A percentile compares a stretch with the other conserved stretches of the same genome.
phyloP scores from a whole-genome alignment of 257 asterid species.

The Solanum chaucha region DNA sequence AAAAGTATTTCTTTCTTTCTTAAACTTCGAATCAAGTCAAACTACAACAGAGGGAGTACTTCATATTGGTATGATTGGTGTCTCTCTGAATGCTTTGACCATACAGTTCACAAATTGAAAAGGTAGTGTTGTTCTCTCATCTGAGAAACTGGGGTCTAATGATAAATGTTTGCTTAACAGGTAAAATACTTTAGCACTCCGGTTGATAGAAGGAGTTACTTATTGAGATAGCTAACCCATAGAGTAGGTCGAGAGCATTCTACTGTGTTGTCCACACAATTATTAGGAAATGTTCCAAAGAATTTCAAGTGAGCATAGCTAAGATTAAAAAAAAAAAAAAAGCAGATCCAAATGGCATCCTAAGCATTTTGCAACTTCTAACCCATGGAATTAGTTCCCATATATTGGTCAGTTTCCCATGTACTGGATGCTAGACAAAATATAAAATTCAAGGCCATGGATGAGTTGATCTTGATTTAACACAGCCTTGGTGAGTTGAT shows the following conservation, averaged over 20 bases:
- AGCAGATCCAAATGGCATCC: neutral
- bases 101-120: neutral
- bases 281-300: neutral
- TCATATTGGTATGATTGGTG: neutral
- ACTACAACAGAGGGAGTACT: neutral
- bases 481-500: neutral
- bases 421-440: neutral
- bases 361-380: neutral
- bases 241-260: neutral
- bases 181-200: neutral
- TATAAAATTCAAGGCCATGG: neutral
- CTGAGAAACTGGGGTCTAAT: neutral
- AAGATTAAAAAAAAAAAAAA: neutral
- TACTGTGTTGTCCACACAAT: neutral
- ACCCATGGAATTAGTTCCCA: neutral
- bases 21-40: neutral
- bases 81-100: neutral
- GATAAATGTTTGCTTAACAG: neutral
- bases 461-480: neutral
- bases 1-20: neutral
- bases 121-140: neutral
- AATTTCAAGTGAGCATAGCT: neutral
- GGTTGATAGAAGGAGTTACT: neutral
- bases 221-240: neutral
- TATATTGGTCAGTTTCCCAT: neutral